Percentiles rank a stretch among this genome's conserved stretches.
These are phyloP conservation scores for Hirschioporus abietinus DNA, from an alignment of 768 basidiomycete genomes.

Conservation along the genomic window DNA sequence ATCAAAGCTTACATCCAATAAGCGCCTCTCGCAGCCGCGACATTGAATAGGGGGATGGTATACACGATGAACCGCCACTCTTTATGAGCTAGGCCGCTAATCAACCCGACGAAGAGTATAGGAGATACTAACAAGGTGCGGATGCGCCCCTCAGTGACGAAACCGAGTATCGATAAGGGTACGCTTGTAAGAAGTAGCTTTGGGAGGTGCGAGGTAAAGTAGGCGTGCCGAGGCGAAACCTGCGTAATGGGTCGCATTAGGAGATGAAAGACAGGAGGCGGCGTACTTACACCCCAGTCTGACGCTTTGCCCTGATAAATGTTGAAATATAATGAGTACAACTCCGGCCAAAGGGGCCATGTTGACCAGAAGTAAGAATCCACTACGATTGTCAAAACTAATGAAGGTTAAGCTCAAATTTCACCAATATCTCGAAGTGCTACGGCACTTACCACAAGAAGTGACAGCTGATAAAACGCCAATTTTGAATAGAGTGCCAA, in stretches of 20 bases:
- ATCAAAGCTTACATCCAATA: slow-evolving; percentile 51
- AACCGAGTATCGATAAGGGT: slow-evolving; percentile 56
- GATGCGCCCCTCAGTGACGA: slow-evolving; percentile 40
- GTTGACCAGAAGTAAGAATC: slow-evolving; percentile 87
- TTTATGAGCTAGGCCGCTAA: slow-evolving; percentile 85
- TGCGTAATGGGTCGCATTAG: slow-evolving; percentile 21
- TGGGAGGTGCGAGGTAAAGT: slow-evolving; percentile 65
- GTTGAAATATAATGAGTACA: slow-evolving; percentile 77
- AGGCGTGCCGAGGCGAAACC: slow-evolving; percentile 67
- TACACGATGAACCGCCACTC: slow-evolving; percentile 98
- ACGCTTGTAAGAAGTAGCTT: slow-evolving; percentile 66
- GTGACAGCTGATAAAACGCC: slow-evolving; percentile 43
- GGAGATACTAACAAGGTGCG: slow-evolving; percentile 48
- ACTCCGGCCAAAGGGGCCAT: slow-evolving; percentile 81
- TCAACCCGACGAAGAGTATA: slow-evolving; percentile 46
- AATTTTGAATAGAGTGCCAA: slow-evolving; percentile 39
- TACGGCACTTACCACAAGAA: slow-evolving; percentile 44
- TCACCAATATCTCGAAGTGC: background rate
- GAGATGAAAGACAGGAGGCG: background rate
- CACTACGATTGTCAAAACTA: slow-evolving; percentile 56
- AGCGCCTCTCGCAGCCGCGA: slow-evolving; percentile 67
- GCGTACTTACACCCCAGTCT: slow-evolving; percentile 82
- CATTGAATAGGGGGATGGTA: slow-evolving; percentile 73
- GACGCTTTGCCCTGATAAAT: slow-evolving; percentile 79
- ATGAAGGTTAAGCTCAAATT: background rate